Conservation (phyloP, 192 early-diverging fungal species). For the Backusella mclennaniae region DNA sequence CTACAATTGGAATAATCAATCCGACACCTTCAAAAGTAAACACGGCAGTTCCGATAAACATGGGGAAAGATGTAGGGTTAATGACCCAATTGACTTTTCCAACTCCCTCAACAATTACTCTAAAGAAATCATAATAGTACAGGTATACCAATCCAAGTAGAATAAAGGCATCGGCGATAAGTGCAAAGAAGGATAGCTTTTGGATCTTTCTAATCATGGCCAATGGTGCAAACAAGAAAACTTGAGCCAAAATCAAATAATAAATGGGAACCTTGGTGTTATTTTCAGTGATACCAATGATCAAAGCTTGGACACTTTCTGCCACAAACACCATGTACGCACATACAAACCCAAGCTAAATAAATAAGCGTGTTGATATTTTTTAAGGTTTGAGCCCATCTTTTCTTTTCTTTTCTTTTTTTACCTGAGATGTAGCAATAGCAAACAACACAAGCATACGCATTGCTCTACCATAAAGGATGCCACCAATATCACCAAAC, state of each 20-base stretch:
- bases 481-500: conserved; percentile 69
- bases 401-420: neutral
- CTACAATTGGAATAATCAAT: conserved; percentile 48
- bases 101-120: conserved; percentile 54
- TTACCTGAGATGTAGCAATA: conserved; percentile 47
- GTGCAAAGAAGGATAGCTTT: conserved; percentile 75
- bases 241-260: conserved; percentile 66
- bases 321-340: conserved; percentile 92
- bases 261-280: conserved; percentile 39
- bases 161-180: conserved; percentile 92
- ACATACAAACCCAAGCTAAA: conserved; percentile 82
- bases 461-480: conserved; percentile 61
- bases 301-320: conserved; percentile 78
- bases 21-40: conserved; percentile 96
- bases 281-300: conserved; percentile 74
- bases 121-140: conserved; percentile 72
- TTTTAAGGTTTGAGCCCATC: neutral
- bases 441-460: conserved; percentile 57
- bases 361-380: neutral
- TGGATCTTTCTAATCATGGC: conserved; percentile 91
- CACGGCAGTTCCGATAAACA: conserved; percentile 92
- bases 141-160: conserved; percentile 82
- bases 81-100: conserved; percentile 53
- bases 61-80: conserved; percentile 76
- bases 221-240: conserved; percentile 77